Conservation (phyloP, 202 grass and related monocot species). For the Hordeum pubiflorum region DNA sequence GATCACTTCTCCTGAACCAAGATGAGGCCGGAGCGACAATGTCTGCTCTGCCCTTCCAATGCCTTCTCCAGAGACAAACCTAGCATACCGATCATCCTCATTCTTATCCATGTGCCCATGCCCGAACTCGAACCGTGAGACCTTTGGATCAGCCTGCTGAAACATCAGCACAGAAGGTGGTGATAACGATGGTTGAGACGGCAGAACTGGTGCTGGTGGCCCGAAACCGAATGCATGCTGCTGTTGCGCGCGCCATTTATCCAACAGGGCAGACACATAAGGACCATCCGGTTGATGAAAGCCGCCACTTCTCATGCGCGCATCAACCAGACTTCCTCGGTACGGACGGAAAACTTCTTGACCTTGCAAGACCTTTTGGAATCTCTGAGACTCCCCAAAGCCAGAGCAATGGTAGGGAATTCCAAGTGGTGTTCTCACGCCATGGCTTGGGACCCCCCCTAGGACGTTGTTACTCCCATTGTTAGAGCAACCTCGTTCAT, state of each 20-base stretch:
- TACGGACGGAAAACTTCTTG: conserved; percentile 86
- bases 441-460: conserved; percentile 44
- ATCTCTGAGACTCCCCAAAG: conserved; percentile 79
- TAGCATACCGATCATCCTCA: not conserved
- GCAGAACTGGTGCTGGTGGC: conserved; percentile 18
- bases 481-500: conserved; percentile 41
- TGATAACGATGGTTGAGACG: conserved; percentile 43
- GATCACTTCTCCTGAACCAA: conserved; percentile 19
- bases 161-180: conserved; percentile 58
- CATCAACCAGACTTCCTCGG: conserved; percentile 38
- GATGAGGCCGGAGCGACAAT: not conserved
- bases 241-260: conserved; percentile 31
- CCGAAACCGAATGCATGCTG: conserved; percentile 28
- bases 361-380: conserved; percentile 99
- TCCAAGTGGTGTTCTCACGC: conserved; percentile 39
- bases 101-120: conserved; percentile 9
- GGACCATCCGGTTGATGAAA: conserved; percentile 37
- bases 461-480: conserved; percentile 36
- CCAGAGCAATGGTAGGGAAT: conserved; percentile 66
- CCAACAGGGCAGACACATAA: not conserved
- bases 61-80: conserved; percentile 9
- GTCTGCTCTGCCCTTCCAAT: conserved; percentile 10
- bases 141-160: conserved; percentile 37
- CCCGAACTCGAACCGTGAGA: conserved; percentile 15
- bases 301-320: conserved; percentile 25